phyloP scores from a whole-genome alignment of 75 land plant genomes.

The Azolla pinnata region DNA sequence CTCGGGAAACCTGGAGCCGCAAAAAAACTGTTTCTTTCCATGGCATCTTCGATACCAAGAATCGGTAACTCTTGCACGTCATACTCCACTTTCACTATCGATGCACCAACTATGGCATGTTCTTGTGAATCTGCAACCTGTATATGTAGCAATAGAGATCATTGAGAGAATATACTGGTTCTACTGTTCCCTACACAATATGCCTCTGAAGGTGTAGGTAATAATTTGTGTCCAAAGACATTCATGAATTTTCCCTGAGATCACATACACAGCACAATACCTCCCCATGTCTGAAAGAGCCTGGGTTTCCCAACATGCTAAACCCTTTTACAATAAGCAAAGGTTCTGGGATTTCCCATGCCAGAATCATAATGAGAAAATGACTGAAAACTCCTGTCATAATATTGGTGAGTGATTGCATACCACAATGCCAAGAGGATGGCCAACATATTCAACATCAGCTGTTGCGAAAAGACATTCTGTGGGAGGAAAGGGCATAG shows the following conservation, averaged over 20 bases:
- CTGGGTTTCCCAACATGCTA: too few relatives aligned
- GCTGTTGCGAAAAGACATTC: constrained; percentile 51
- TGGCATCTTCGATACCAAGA: constrained; percentile 64
- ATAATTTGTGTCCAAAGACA: background rate
- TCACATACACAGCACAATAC: background rate
- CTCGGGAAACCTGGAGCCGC: constrained; percentile 25
- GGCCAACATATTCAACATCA: constrained; percentile 51
- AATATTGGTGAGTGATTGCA: background rate
- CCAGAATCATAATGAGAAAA: too few relatives aligned
- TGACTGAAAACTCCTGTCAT: too few relatives aligned
- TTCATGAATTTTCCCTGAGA: background rate
- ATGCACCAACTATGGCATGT: constrained; percentile 56
- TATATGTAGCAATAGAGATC: too few relatives aligned
- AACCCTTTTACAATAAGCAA: too few relatives aligned
- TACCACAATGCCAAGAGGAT: constrained; percentile 77
- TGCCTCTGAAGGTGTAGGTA: background rate
- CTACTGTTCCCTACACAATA: too few relatives aligned
- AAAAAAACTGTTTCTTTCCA: constrained; percentile 47
- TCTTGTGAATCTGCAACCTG: constrained; percentile 84
- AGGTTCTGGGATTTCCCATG: too few relatives aligned
- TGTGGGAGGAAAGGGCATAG: constrained; percentile 21
- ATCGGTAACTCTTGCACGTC: constrained; percentile 59
- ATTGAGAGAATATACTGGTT: too few relatives aligned
- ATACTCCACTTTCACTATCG: constrained; percentile 51
- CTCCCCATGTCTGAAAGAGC: too few relatives aligned